Percentiles rank a stretch among this genome's conserved stretches.
phyloP scores from a whole-genome alignment of 2,329 filamentous ascomycete species.

The Fusarium sarcochroum region DNA sequence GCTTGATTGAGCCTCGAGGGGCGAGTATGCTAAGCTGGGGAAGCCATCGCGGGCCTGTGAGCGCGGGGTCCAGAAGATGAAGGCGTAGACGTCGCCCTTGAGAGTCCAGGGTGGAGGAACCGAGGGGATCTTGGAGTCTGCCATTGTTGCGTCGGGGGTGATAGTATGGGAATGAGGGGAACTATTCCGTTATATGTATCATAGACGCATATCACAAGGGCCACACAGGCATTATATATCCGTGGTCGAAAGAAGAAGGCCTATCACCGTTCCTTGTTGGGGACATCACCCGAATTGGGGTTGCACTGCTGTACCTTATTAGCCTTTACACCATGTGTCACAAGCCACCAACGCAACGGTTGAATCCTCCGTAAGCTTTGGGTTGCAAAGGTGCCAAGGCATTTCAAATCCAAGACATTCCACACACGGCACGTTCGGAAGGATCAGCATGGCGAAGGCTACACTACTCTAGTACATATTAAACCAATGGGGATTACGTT shows the following conservation, averaged over 20 bases:
- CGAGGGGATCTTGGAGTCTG: conserved; percentile 35
- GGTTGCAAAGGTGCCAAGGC: no score
- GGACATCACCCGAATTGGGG: not conserved
- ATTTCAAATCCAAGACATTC: no score
- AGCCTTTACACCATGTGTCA: no score
- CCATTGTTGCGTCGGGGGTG: conserved; percentile 11
- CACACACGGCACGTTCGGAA: no score
- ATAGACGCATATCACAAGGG: no score
- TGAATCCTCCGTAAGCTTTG: no score
- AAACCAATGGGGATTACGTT: no score
- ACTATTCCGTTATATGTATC: no score
- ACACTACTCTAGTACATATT: no score
- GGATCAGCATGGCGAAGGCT: no score
- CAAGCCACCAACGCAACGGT: no score
- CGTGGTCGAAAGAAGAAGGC: not conserved
- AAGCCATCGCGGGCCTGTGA: conserved; percentile 51
- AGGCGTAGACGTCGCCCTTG: conserved; percentile 60
- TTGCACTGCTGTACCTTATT: no score
- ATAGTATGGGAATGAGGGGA: not conserved
- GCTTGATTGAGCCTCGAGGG: conserved; percentile 60
- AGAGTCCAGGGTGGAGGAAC: conserved; percentile 60
- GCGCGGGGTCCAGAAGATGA: conserved; percentile 57
- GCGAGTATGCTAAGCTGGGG: conserved; percentile 59
- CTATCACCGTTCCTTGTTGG: not conserved
- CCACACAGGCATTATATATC: not conserved